These are phyloP conservation scores for Nitzschia putrida DNA, from an alignment of 108 stramenopile species.

Conservation along the genomic window DNA sequence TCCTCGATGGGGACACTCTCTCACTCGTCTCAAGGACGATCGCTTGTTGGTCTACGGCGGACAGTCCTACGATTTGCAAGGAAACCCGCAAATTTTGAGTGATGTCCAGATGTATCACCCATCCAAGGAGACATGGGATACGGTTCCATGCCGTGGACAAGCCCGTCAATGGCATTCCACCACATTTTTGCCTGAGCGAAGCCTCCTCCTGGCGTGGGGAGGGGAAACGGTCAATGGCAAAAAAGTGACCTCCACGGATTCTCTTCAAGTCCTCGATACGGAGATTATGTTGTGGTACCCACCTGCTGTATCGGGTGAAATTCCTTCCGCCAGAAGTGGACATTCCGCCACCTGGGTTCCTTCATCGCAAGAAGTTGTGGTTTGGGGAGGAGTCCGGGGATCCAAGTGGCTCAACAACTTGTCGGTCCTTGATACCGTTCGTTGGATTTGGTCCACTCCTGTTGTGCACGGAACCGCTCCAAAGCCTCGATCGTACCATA, in stretches of 20 bases:
- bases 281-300: slow-evolving; percentile 79
- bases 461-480: slow-evolving; percentile 65
- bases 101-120: slow-evolving; percentile 71
- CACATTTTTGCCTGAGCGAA: slow-evolving; percentile 73
- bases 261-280: slow-evolving; percentile 68
- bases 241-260: slow-evolving; percentile 31
- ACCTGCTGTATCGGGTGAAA: slow-evolving; percentile 52
- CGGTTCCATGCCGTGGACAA: slow-evolving; percentile 67
- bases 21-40: slow-evolving; percentile 69
- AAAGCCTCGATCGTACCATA: slow-evolving; percentile 75
- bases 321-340: slow-evolving; percentile 72
- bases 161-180: slow-evolving; percentile 79
- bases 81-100: slow-evolving; percentile 41
- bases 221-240: slow-evolving; percentile 53
- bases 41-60: slow-evolving; percentile 81
- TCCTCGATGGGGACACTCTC: slow-evolving; percentile 81
- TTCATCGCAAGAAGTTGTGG: slow-evolving; percentile 63
- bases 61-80: slow-evolving; percentile 53
- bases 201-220: slow-evolving; percentile 78
- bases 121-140: slow-evolving; percentile 50
- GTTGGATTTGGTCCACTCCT: slow-evolving; percentile 76
- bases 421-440: slow-evolving; percentile 61
- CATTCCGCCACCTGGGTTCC: slow-evolving; percentile 71
- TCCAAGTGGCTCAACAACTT: slow-evolving; percentile 77
- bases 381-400: slow-evolving; percentile 81